Conservation (phyloP, 176 grass and related monocot genomes). For the Thinopyrum elongatum region DNA sequence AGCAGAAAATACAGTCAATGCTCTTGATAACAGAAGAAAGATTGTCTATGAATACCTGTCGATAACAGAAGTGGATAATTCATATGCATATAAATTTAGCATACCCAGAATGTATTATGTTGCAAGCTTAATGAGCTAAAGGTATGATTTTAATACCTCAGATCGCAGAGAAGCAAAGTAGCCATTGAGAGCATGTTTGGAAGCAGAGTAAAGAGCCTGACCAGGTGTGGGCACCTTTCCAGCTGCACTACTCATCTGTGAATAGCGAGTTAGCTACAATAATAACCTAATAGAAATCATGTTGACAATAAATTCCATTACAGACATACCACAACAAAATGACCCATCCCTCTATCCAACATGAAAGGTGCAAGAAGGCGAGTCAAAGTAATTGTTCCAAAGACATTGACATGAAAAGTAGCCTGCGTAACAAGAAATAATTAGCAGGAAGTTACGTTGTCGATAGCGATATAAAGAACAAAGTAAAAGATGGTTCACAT, state of each 20-base stretch:
- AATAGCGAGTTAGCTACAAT: conserved; percentile 22
- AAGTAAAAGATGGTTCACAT: conserved; percentile 28
- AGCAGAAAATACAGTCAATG: neutral
- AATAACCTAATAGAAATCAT: conserved; percentile 12
- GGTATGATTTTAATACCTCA: conserved; percentile 50
- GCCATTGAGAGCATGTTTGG: conserved; percentile 97
- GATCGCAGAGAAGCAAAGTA: conserved; percentile 85
- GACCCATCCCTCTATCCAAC: conserved; percentile 90
- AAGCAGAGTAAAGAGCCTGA: conserved; percentile 81
- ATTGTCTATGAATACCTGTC: neutral
- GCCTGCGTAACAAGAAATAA: conserved; percentile 43
- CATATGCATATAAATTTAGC: neutral
- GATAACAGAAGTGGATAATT: neutral
- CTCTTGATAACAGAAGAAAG: neutral
- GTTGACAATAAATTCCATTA: neutral
- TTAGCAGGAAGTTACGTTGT: conserved; percentile 1
- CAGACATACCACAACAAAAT: conserved; percentile 91
- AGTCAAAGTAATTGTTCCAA: conserved; percentile 81
- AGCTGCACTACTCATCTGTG: conserved; percentile 96
- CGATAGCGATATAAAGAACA: neutral
- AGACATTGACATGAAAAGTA: conserved; percentile 77
- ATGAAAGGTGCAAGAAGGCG: conserved; percentile 80
- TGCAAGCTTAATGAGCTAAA: neutral
- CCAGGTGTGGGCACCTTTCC: conserved; percentile 91
- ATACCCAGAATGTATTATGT: neutral